phyloP scores from a whole-genome alignment of 441 rosid species.

The Pelargonium myrrhifolium region DNA sequence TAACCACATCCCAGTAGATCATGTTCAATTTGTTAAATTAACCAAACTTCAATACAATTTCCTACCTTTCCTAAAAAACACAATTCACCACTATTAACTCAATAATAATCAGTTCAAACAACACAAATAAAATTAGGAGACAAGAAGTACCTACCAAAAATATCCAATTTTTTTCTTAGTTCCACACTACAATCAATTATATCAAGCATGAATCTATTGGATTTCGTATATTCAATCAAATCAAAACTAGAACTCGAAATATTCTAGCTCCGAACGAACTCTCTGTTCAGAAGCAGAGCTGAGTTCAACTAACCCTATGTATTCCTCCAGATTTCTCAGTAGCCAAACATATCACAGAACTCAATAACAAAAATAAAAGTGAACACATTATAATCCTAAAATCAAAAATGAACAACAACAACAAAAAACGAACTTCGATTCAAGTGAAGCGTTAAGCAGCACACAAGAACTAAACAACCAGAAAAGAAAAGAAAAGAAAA shows the following conservation, averaged over 20 bases:
- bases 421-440: neutral
- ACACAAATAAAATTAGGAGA: neutral
- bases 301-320: neutral
- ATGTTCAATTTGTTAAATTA: neutral
- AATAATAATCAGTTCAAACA: neutral
- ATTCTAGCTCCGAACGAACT: neutral
- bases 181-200: neutral
- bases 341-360: neutral
- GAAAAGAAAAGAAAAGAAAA: neutral
- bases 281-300: neutral
- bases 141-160: neutral
- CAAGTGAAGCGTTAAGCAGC: neutral
- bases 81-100: neutral
- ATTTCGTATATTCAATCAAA: neutral
- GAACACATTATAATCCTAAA: neutral
- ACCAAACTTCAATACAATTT: no score
- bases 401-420: neutral
- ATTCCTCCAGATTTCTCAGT: neutral
- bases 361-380: neutral
- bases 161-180: no score
- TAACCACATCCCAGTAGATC: neutral
- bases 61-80: neutral
- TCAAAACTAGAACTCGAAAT: neutral
- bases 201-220: neutral
- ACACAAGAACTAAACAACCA: constrained; percentile 1